Base-by-base conservation (phyloP, 306 rosid genomes). In the Vachellia pachyceras region DNA sequence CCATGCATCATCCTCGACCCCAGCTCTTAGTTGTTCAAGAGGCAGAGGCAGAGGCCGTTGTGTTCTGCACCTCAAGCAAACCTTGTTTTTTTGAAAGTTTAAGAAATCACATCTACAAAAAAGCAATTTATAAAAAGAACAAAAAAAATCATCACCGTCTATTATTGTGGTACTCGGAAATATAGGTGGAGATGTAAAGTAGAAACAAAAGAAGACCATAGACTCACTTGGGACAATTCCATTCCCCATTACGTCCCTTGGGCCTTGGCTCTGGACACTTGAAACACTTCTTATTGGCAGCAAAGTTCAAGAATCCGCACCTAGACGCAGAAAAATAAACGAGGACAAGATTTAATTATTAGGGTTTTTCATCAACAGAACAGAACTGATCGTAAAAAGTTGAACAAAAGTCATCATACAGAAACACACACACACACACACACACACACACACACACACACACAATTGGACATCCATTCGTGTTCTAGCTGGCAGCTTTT, bases 141-240 rank as follows among this genome's bases (percentile, higher is more conserved):
- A 69, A 57, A 45, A 63, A 44, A 44, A 44, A 3, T 13, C 10
- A 50, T 40, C 52, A 36, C 52, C 29, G 20, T 23, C 41, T 45
- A 6, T 14, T 70, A 18, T 20, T 9, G 33, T 0, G 3, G 22
- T n/a, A 36, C 20, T 12, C 0, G 25, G 20, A 44, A 0, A 3
- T n/a, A 60, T 23, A 18, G 8, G 64, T 12, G 39, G 17, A 18
- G 76, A 5, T 33, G 35, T 10, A 50, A 45, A 69, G 54, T n/a
- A 83, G 75, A 49, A 22, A 79, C 69, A 80, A 58, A 58, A 77
- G 25, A 20, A 72, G 25, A 81, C 92, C 86, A 73, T 5, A 77
- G 18, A 84, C 94, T 89, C 82, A 95, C 99, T 85, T 85, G 70
- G 97, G 96, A 79, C 98, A 93, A 85, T 76, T 87, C 98, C 99